Evolutionary conservation across 352 stramenopile species (phyloP).

Genomic region (Phytophthora lateralis): DNA sequence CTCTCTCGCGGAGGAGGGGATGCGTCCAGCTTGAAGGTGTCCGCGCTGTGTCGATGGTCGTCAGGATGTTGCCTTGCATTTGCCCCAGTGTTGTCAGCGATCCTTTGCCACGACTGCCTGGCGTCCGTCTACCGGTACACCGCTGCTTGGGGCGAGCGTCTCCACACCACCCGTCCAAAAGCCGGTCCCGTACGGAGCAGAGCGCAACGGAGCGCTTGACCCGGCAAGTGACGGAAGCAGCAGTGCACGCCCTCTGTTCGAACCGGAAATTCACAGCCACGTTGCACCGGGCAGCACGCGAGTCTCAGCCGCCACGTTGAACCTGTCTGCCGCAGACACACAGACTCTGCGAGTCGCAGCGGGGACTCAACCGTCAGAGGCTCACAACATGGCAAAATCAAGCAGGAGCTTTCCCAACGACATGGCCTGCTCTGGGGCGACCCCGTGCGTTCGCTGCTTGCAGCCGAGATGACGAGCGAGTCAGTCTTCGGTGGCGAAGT

Average conservation of each 20-base stretch:
- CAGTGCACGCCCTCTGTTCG: constrained; percentile 5
- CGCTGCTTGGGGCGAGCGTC: constrained; percentile 18
- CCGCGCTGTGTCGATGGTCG: constrained; percentile 13
- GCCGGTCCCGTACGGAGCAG: neutral
- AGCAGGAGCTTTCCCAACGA: no score
- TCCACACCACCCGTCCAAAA: constrained; percentile 14
- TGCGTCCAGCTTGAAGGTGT: constrained; percentile 20
- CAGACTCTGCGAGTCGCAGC: no score
- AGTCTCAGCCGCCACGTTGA: constrained; percentile 5
- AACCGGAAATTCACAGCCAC: constrained; percentile 4
- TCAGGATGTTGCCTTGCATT: constrained; percentile 9
- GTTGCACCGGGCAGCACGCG: constrained; percentile 21
- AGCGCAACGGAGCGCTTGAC: neutral
- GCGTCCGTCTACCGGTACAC: neutral
- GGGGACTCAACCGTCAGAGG: no score
- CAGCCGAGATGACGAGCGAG: constrained; percentile 62
- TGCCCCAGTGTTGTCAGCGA: neutral
- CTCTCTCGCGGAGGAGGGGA: constrained; percentile 7
- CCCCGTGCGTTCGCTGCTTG: constrained; percentile 52
- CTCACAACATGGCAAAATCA: no score
- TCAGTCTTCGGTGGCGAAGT: constrained; percentile 53
- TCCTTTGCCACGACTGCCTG: neutral
- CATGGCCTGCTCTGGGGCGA: constrained; percentile 22
- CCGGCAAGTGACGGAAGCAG: neutral
- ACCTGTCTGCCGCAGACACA: no score